Conservation (phyloP, 108 stramenopile species). For the Cyclotella sp. region DNA sequence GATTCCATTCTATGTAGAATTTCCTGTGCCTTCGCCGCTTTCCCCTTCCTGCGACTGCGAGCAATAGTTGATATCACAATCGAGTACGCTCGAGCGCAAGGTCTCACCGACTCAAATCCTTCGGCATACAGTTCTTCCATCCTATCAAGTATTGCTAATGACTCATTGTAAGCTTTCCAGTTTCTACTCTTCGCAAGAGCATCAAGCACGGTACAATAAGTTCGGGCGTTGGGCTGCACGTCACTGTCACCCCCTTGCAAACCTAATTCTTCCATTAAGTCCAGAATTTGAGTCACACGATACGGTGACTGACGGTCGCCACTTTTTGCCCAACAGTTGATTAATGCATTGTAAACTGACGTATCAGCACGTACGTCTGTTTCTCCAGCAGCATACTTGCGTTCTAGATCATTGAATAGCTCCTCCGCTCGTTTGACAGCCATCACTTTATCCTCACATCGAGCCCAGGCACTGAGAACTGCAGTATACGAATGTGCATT, state of each 20-base stretch:
- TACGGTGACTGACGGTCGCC: conserved; percentile 39
- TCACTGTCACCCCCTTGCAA: conserved; percentile 45
- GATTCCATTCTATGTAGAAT: conserved; percentile 46
- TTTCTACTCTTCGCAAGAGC: conserved; percentile 38
- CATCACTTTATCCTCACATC: conserved; percentile 33
- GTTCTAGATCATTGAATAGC: conserved; percentile 40
- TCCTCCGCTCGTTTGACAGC: conserved; percentile 41
- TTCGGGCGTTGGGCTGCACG: conserved; percentile 45
- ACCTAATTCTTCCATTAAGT: conserved; percentile 43
- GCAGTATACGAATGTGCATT: conserved; percentile 43
- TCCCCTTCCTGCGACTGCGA: conserved; percentile 41
- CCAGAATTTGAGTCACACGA: conserved; percentile 37
- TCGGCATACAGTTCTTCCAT: conserved; percentile 48
- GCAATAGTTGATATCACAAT: conserved; percentile 49
- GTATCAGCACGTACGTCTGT: conserved; percentile 35
- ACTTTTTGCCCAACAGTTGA: conserved; percentile 52
- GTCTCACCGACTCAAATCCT: conserved; percentile 41
- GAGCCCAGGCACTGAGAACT: conserved; percentile 41
- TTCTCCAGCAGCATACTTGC: conserved; percentile 41
- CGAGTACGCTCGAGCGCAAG: conserved; percentile 44
- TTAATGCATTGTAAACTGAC: conserved; percentile 43
- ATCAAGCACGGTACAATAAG: conserved; percentile 44
- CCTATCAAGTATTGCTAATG: conserved; percentile 41
- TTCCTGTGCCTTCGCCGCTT: conserved; percentile 50
- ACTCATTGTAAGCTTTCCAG: conserved; percentile 36